Conservation (phyloP, 257 asterid genomes). For the Penstemon davidsonii region DNA sequence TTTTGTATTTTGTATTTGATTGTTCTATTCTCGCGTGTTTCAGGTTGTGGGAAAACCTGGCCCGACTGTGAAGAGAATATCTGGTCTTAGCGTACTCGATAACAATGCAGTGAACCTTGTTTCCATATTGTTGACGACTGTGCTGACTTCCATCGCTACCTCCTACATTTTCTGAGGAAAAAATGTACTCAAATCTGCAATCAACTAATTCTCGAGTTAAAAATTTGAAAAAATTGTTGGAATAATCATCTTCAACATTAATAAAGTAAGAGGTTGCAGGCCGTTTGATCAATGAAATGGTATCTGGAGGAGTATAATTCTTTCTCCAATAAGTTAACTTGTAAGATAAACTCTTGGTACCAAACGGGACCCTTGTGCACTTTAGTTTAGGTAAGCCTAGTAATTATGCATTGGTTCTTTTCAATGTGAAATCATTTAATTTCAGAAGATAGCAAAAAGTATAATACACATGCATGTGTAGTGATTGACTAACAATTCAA, state of each 20-base stretch:
- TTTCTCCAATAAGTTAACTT: neutral
- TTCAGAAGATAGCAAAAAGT: too few species aligned
- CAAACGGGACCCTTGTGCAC: too few species aligned
- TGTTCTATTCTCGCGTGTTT: constrained; percentile 26
- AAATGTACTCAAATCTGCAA: constrained; percentile 3
- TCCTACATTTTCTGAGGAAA: constrained; percentile 56
- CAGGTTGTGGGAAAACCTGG: constrained; percentile 94
- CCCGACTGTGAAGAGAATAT: constrained; percentile 80
- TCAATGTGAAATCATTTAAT: too few species aligned
- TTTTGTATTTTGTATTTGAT: neutral
- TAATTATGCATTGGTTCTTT: too few species aligned
- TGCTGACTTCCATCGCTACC: constrained; percentile 58
- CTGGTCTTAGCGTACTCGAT: constrained; percentile 75
- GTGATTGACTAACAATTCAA: too few species aligned
- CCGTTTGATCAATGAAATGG: neutral
- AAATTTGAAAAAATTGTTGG: neutral
- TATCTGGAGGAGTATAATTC: neutral
- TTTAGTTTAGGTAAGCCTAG: too few species aligned
- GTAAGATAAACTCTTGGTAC: neutral
- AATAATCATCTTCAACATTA: neutral
- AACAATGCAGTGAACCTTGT: constrained; percentile 90
- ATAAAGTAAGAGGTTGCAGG: neutral
- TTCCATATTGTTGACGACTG: constrained; percentile 59
- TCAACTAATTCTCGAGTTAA: neutral
- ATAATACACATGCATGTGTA: too few species aligned